Conservation (phyloP, 345 rosid species). For the Capsella bursapastoris region DNA sequence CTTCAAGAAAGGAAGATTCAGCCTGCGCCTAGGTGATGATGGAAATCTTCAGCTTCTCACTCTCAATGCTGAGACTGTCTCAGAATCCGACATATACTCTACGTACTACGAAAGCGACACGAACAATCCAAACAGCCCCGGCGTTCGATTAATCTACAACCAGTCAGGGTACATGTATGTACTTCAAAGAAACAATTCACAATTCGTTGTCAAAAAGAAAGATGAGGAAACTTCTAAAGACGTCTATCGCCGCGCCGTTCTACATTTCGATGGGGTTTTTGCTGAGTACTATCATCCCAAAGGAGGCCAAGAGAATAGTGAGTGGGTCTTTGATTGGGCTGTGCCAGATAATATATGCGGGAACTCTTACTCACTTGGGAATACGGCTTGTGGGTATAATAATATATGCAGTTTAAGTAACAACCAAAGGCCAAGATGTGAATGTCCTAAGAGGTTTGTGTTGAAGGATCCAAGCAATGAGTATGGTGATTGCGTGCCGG, state of each 20-base stretch:
- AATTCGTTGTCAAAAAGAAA: not conserved
- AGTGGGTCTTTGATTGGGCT: constrained; percentile 48
- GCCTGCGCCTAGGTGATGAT: not conserved
- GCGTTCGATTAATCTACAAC: constrained; percentile 50
- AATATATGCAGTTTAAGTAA: constrained; percentile 50
- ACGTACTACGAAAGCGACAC: constrained; percentile 45
- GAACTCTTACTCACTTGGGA: constrained; percentile 21
- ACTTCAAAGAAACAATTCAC: constrained; percentile 35
- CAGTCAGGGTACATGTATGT: constrained; percentile 55
- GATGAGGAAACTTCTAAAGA: constrained; percentile 21
- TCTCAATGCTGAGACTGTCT: constrained; percentile 33
- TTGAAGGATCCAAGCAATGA: constrained; percentile 45
- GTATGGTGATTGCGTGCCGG: constrained; percentile 51
- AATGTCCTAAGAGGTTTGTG: constrained; percentile 53
- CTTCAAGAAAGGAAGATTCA: constrained; percentile 29
- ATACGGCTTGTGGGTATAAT: constrained; percentile 66
- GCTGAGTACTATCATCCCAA: constrained; percentile 61
- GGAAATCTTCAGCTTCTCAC: constrained; percentile 22
- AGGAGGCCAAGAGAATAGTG: constrained; percentile 13
- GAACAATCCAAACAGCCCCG: not conserved
- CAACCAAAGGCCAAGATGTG: constrained; percentile 51
- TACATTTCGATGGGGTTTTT: constrained; percentile 67
- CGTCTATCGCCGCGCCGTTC: constrained; percentile 50
- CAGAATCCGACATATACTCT: constrained; percentile 16
- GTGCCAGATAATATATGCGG: constrained; percentile 54